Evolutionary conservation across 1,139 yeast species (phyloP).

Genomic region (Geotrichum carabidarum): DNA sequence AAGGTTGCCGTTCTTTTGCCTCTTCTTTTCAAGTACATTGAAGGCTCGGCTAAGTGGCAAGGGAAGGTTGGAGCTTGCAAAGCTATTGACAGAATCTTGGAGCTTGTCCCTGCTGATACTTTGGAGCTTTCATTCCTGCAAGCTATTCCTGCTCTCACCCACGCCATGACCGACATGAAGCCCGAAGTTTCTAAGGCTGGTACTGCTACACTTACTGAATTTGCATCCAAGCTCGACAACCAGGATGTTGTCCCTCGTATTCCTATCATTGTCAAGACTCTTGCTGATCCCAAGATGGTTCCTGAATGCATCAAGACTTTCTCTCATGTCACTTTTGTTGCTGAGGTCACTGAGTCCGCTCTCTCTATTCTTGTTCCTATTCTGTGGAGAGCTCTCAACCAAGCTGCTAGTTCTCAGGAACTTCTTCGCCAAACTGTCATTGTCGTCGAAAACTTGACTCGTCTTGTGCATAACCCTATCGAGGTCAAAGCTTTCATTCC

Average conservation of each 20-base stretch:
- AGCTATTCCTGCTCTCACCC: slow-evolving; percentile 80
- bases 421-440: slow-evolving; percentile 94
- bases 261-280: slow-evolving; percentile 78
- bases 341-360: slow-evolving; percentile 97
- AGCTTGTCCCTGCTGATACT: slow-evolving; percentile 78
- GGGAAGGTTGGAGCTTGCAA: slow-evolving; percentile 76
- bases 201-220: slow-evolving; percentile 58
- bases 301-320: slow-evolving; percentile 85
- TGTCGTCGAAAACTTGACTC: slow-evolving; percentile 90
- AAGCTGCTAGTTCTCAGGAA: slow-evolving; percentile 88
- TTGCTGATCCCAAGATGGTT: slow-evolving; percentile 84
- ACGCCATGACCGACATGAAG: slow-evolving; percentile 89
- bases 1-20: slow-evolving; percentile 64
- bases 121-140: slow-evolving; percentile 74
- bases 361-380: slow-evolving; percentile 87
- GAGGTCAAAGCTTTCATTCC: slow-evolving; percentile 90
- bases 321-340: slow-evolving; percentile 93
- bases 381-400: slow-evolving; percentile 80
- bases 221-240: slow-evolving; percentile 81
- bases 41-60: slow-evolving; percentile 90
- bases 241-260: slow-evolving; percentile 85
- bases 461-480: slow-evolving; percentile 88
- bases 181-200: slow-evolving; percentile 93
- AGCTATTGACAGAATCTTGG: slow-evolving; percentile 65
- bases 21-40: slow-evolving; percentile 56